A percentile compares a stretch with the other conserved stretches of the same genome.
Evolutionary conservation across 2,329 filamentous ascomycete species (phyloP).

Genomic region (Arthroderma uncinatum): DNA sequence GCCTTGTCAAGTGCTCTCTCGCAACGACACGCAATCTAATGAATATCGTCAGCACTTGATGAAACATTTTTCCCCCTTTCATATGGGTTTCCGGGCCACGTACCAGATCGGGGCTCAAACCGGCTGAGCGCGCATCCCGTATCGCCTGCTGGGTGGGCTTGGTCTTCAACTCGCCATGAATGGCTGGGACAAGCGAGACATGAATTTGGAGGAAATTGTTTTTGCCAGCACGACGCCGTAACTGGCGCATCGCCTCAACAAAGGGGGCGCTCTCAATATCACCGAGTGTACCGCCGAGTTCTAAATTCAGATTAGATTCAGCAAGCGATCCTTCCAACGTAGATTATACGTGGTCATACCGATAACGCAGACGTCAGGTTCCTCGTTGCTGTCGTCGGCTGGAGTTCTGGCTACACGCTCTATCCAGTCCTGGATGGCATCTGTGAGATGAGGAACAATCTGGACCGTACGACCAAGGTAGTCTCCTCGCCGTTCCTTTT

Average conservation of each 20-base stretch:
- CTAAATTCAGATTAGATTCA: constrained; percentile 20
- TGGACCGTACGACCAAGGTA: constrained; percentile 86
- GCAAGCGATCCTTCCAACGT: constrained; percentile 15
- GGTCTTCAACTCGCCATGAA: constrained; percentile 72
- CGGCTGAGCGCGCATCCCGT: constrained; percentile 68
- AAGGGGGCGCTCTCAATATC: constrained; percentile 81
- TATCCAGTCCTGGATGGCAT: constrained; percentile 86
- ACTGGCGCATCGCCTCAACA: constrained; percentile 69
- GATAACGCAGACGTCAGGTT: constrained; percentile 87
- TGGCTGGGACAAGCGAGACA: constrained; percentile 75
- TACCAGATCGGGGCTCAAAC: constrained; percentile 60
- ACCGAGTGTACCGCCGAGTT: constrained; percentile 43
- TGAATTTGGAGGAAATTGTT: constrained; percentile 79
- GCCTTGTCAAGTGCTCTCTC: constrained; percentile 59
- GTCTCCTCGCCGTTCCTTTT: constrained; percentile 58
- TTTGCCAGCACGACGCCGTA: constrained; percentile 58
- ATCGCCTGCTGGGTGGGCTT: constrained; percentile 94
- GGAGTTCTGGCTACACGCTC: constrained; percentile 73
- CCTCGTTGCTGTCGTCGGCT: constrained; percentile 69
- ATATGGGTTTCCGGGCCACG: constrained; percentile 14
- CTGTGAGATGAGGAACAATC: constrained; percentile 64
- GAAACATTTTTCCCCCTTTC: neutral
- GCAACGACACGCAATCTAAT: constrained; percentile 82
- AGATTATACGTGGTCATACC: constrained; percentile 29
- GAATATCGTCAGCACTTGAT: constrained; percentile 8